Evolutionary conservation across 192 early-diverging fungal genomes (phyloP).

Genomic region (Radiomyces spectabilis): DNA sequence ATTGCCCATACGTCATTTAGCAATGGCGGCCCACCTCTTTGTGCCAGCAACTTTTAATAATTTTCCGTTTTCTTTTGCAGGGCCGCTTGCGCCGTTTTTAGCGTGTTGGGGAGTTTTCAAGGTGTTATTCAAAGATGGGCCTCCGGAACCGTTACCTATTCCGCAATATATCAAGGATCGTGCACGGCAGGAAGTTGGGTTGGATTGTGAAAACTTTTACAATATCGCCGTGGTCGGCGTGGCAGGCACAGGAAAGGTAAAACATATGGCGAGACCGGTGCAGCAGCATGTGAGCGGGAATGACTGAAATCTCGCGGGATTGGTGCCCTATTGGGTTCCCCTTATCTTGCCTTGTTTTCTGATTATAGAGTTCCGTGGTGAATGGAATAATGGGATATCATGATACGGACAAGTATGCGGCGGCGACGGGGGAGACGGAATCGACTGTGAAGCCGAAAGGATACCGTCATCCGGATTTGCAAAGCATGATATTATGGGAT

Average conservation of each 20-base stretch:
- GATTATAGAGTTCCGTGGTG: constrained; percentile 23
- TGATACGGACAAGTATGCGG: constrained; percentile 18
- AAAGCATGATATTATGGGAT: constrained; percentile 28
- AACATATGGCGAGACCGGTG: too few relatives aligned
- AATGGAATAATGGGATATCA: constrained; percentile 30
- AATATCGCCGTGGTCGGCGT: constrained; percentile 30
- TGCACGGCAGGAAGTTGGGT: constrained; percentile 14
- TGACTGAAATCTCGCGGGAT: too few relatives aligned
- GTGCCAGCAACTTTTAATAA: neutral
- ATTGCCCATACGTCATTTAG: neutral
- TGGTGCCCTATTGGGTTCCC: too few relatives aligned
- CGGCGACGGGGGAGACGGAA: constrained; percentile 20
- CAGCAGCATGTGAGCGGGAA: too few relatives aligned
- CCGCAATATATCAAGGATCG: constrained; percentile 11
- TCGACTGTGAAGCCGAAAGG: constrained; percentile 14
- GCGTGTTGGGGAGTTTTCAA: constrained; percentile 23
- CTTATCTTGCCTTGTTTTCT: too few relatives aligned
- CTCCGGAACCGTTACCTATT: constrained; percentile 14
- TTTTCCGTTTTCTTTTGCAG: neutral
- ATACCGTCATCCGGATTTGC: constrained; percentile 24
- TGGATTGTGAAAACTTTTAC: constrained; percentile 26
- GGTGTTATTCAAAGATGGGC: constrained; percentile 18
- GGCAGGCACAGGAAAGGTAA: constrained; percentile 31
- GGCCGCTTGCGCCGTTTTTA: constrained; percentile 25
- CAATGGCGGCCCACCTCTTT: neutral